phyloP scores from a whole-genome alignment of 306 rosid species.

The Dalbergia cochinchinensis region DNA sequence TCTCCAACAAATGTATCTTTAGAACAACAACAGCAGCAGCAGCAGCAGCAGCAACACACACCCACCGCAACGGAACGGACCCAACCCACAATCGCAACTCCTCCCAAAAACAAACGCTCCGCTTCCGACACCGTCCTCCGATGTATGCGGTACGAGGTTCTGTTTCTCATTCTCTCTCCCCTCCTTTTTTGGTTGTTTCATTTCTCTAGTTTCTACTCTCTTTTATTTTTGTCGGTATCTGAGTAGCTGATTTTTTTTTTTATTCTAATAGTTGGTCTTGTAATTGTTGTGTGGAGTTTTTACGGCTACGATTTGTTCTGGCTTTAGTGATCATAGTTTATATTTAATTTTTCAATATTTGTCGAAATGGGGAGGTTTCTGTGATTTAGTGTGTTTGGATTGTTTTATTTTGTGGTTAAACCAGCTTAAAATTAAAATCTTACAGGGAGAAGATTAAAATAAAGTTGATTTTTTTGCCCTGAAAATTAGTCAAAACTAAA shows the following conservation, averaged over 20 bases:
- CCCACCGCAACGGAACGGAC: no score
- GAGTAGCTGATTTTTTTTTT: not conserved
- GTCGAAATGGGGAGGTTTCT: constrained; percentile 22
- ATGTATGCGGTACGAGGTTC: constrained; percentile 20
- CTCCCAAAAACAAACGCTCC: not conserved
- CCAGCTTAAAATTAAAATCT: no score
- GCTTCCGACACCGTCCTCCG: not conserved
- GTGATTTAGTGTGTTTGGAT: not conserved
- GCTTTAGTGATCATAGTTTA: not conserved
- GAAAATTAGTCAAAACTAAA: no score
- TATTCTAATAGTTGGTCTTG: constrained; percentile 15
- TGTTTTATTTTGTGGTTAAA: no score
- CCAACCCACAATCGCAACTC: not conserved
- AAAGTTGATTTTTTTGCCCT: no score
- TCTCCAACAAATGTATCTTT: not conserved
- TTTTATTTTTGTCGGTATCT: not conserved
- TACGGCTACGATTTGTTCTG: no score
- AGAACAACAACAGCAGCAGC: not conserved
- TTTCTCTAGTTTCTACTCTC: not conserved
- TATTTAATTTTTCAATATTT: not conserved
- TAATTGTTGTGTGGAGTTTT: not conserved
- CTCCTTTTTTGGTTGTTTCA: not conserved
- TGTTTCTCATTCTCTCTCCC: not conserved
- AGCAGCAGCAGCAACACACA: not conserved
- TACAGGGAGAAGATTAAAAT: no score